Conservation (phyloP, 305 asterid genomes). For the Lippia alba region DNA sequence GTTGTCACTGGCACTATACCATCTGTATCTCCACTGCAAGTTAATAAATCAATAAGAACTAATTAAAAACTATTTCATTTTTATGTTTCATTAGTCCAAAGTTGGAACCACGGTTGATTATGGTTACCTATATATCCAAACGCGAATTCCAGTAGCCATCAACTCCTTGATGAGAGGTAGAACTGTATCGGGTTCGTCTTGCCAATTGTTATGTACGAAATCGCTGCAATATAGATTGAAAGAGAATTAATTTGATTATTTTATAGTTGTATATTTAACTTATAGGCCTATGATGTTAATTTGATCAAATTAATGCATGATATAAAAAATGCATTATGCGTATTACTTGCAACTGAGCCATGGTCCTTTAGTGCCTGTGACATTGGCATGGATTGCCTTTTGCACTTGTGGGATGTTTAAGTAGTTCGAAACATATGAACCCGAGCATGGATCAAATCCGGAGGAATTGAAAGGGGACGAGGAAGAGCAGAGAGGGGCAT, state of each 20-base stretch:
- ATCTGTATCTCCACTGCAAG: conserved; percentile 39
- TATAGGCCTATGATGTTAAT: too few relatives aligned
- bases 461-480: conserved; percentile 39
- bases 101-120: too few relatives aligned
- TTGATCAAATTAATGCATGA: too few relatives aligned
- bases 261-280: too few relatives aligned
- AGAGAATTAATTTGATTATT: too few relatives aligned
- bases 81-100: too few relatives aligned
- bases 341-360: conserved; percentile 47
- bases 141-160: conserved; percentile 47
- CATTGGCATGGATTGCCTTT: conserved; percentile 42
- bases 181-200: conserved; percentile 39
- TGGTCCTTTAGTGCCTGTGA: conserved; percentile 29
- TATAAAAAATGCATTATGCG: neutral
- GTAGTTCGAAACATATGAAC: conserved; percentile 33
- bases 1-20: conserved; percentile 52
- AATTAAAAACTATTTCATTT: too few relatives aligned
- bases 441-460: conserved; percentile 41
- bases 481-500: conserved; percentile 53
- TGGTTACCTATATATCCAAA: conserved; percentile 58
- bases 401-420: conserved; percentile 43
- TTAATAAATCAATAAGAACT: too few relatives aligned
- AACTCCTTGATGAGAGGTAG: conserved; percentile 50
- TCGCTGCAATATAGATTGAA: too few relatives aligned
- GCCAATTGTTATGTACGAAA: conserved; percentile 24